Evolutionary conservation across 2,329 filamentous ascomycete species (phyloP).

Genomic region (Verticillium alfalfae): DNA sequence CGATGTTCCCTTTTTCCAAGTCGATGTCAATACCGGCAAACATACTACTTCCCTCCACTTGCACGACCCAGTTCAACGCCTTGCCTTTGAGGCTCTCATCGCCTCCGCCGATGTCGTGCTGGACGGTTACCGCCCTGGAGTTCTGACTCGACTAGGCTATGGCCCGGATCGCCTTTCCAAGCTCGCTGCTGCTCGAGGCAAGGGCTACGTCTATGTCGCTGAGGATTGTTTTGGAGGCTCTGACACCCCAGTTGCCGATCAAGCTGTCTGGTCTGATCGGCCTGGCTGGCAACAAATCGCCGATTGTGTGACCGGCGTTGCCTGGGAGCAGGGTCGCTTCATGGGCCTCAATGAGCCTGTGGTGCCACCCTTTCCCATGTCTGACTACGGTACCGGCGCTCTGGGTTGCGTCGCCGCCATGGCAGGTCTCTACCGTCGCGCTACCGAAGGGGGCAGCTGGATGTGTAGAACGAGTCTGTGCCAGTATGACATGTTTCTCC

Average conservation of each 20-base stretch:
- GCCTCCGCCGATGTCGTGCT: slow-evolving; percentile 54
- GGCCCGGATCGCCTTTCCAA: slow-evolving; percentile 41
- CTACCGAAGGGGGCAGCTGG: slow-evolving; percentile 24
- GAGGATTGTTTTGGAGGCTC: slow-evolving; percentile 61
- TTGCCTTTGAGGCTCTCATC: slow-evolving; percentile 47
- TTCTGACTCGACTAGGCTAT: slow-evolving; percentile 53
- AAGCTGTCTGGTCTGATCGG: slow-evolving; percentile 46
- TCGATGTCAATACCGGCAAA: slow-evolving; percentile 61
- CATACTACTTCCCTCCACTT: slow-evolving; percentile 54
- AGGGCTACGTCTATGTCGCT: slow-evolving; percentile 55
- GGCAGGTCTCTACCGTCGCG: slow-evolving; percentile 23
- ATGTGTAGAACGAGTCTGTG: slow-evolving; percentile 24
- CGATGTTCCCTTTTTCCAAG: slow-evolving; percentile 60
- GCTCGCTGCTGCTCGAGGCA: slow-evolving; percentile 41
- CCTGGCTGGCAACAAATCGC: slow-evolving; percentile 62
- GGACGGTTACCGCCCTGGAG: slow-evolving; percentile 59
- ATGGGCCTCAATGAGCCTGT: slow-evolving; percentile 52
- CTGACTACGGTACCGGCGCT: slow-evolving; percentile 31
- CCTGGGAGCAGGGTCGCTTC: slow-evolving; percentile 44
- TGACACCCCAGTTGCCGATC: slow-evolving; percentile 23
- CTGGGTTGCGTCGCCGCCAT: slow-evolving; percentile 26
- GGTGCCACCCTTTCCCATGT: slow-evolving; percentile 52
- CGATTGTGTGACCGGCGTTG: slow-evolving; percentile 50
- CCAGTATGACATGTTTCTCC: slow-evolving; percentile 28
- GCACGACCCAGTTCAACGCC: slow-evolving; percentile 38